Conservation (phyloP, 2,329 filamentous ascomycete genomes). For the Plenodomus lindquistii region DNA sequence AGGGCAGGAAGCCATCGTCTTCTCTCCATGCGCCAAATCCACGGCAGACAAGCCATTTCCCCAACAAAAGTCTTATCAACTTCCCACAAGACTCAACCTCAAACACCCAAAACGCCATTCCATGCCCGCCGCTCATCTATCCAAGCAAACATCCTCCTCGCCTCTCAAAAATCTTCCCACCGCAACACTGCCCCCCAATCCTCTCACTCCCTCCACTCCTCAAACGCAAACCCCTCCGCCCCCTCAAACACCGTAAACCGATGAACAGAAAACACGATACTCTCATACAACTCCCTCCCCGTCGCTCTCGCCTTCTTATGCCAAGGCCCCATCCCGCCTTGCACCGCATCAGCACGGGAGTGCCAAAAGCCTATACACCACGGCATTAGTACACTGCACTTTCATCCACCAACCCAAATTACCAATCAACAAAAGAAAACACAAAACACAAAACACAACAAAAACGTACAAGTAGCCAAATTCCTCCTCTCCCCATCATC, state of each 20-base stretch:
- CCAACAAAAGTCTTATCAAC: too few relatives aligned
- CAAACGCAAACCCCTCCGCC: constrained; percentile 61
- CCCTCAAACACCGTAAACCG: constrained; percentile 68
- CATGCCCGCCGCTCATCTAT: too few relatives aligned
- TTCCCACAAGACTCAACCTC: too few relatives aligned
- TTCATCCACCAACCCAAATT: too few relatives aligned
- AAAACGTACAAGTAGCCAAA: constrained; percentile 68
- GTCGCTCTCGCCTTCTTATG: constrained; percentile 58
- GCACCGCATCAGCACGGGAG: constrained; percentile 62
- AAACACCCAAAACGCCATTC: too few relatives aligned
- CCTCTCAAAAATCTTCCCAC: too few relatives aligned
- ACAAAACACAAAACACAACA: background rate
- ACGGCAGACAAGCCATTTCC: too few relatives aligned
- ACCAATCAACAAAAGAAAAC: background rate
- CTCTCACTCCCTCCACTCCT: constrained; percentile 29
- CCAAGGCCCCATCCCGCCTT: constrained; percentile 62
- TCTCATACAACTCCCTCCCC: constrained; percentile 52
- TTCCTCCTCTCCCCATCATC: constrained; percentile 73
- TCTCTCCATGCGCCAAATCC: too few relatives aligned
- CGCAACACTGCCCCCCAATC: background rate
- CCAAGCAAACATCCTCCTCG: too few relatives aligned
- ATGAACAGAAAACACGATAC: constrained; percentile 46
- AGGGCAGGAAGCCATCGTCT: too few relatives aligned
- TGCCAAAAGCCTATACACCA: constrained; percentile 64
- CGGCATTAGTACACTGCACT: constrained; percentile 3